Conservation (phyloP, 202 grass and related monocot genomes). For the Dendrocalamus latiflorus region DNA sequence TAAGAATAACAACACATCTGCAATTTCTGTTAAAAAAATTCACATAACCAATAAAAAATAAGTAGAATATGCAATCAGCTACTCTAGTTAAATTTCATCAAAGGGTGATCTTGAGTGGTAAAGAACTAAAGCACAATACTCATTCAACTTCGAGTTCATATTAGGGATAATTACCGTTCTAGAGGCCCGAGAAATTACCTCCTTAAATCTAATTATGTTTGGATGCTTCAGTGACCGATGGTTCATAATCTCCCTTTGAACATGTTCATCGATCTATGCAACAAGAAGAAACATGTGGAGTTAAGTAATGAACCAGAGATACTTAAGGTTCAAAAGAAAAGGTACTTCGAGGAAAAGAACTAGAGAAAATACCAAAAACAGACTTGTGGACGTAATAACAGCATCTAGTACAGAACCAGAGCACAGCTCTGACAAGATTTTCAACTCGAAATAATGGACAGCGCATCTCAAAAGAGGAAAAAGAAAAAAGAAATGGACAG, state of each 20-base stretch:
- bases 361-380: background rate
- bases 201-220: constrained; percentile 92
- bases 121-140: background rate
- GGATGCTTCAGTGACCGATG: constrained; percentile 89
- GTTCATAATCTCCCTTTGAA: constrained; percentile 99
- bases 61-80: background rate
- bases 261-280: constrained; percentile 91
- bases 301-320: background rate
- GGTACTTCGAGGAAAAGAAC: background rate
- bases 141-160: background rate
- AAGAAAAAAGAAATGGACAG: too few species aligned
- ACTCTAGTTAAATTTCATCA: background rate
- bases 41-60: background rate
- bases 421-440: too few species aligned
- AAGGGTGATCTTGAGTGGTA: background rate
- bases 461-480: too few species aligned
- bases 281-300: background rate
- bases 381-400: background rate
- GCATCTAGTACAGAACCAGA: too few species aligned
- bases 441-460: too few species aligned
- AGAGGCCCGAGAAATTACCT: constrained; percentile 49
- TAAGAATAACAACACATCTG: too few species aligned
- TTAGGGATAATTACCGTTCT: background rate
- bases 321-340: background rate
- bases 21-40: background rate